phyloP scores from a whole-genome alignment of 164 flowering plant genomes.

The Kingdonia uniflora region DNA sequence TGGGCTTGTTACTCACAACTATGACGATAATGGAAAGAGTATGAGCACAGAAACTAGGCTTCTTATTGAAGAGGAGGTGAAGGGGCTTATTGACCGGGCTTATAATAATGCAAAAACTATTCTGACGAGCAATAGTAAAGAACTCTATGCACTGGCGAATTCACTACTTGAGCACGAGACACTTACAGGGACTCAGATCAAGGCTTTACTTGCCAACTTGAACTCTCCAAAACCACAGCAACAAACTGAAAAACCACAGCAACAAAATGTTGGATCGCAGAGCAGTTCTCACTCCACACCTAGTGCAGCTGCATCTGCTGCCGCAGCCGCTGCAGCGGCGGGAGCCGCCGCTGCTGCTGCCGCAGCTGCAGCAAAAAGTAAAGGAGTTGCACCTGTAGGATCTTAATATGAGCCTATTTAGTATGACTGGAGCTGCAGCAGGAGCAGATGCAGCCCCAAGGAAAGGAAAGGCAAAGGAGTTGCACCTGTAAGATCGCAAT shows the following conservation, averaged over 20 bases:
- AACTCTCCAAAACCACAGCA: constrained; percentile 34
- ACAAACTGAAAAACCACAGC: constrained; percentile 19
- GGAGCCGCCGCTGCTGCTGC: constrained; percentile 61
- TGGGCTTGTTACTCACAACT: constrained; percentile 78
- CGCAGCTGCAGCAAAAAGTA: constrained; percentile 47
- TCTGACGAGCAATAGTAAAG: constrained; percentile 57
- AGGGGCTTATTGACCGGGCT: constrained; percentile 51
- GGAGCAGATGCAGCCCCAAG: no score
- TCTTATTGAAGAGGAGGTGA: constrained; percentile 74
- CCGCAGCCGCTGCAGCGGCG: constrained; percentile 67
- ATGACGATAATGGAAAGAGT: constrained; percentile 71
- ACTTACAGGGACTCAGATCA: constrained; percentile 72
- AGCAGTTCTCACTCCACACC: constrained; percentile 32
- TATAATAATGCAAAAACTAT: constrained; percentile 82
- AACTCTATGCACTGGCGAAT: constrained; percentile 86
- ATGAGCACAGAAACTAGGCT: constrained; percentile 93
- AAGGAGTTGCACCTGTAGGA: constrained; percentile 79
- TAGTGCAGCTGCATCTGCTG: constrained; percentile 58
- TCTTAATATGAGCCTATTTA: constrained; percentile 20
- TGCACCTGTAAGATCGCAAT: no score
- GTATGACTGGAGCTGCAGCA: no score
- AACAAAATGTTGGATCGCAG: constrained; percentile 23
- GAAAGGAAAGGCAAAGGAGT: no score
- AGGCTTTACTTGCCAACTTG: constrained; percentile 49
- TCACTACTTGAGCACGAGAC: constrained; percentile 87